Evolutionary conservation across 1,139 yeast genomes (phyloP).

Genomic region (Hemisphaericaspora lyxosophila): DNA sequence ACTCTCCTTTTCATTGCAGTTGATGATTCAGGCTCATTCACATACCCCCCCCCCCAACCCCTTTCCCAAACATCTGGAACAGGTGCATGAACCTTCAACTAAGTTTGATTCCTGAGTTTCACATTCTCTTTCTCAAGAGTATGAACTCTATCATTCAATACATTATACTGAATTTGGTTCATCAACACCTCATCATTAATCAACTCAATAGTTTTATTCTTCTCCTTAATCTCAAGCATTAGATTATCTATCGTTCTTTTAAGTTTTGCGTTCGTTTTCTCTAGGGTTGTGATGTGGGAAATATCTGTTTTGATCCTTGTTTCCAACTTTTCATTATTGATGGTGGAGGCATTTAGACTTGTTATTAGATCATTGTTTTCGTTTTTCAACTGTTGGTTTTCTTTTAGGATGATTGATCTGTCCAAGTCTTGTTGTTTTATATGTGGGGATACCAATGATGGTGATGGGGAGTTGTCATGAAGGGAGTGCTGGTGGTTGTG

Average conservation of each 20-base stretch:
- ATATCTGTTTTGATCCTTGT: constrained; percentile 13
- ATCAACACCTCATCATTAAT: constrained; percentile 73
- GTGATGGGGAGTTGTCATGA: constrained; percentile 15
- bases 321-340: constrained; percentile 25
- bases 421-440: constrained; percentile 7
- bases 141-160: constrained; percentile 45
- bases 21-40: too few species aligned
- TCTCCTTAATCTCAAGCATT: constrained; percentile 50
- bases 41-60: too few species aligned
- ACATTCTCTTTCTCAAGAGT: constrained; percentile 2
- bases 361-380: constrained; percentile 19
- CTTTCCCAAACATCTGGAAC: too few species aligned
- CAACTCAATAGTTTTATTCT: constrained; percentile 56
- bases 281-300: constrained; percentile 19
- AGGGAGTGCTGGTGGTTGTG: constrained; percentile 5
- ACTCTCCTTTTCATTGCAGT: too few species aligned
- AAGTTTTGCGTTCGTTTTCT: constrained; percentile 23
- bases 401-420: constrained; percentile 9
- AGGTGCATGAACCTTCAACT: too few species aligned
- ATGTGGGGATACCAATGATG: constrained; percentile 12
- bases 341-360: constrained; percentile 25
- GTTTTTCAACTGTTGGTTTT: constrained; percentile 13
- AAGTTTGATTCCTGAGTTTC: not conserved
- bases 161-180: constrained; percentile 67
- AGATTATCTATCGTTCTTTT: constrained; percentile 33